phyloP scores from a whole-genome alignment of 805 yeast genomes.

The Saccharomycopsis capsularis region DNA sequence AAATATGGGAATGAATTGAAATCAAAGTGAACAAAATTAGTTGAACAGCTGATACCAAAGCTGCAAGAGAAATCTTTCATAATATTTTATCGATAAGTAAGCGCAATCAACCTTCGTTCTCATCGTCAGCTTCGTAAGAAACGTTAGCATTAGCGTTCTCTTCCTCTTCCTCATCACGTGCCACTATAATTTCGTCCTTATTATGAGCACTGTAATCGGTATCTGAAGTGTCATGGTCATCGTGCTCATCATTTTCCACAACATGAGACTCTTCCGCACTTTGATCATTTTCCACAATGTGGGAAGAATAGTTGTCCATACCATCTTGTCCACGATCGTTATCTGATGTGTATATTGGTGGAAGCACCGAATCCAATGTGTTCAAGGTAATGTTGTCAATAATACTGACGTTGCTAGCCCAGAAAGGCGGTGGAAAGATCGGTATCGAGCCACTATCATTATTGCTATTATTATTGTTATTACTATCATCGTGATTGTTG shows the following conservation, averaged over 20 bases:
- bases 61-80: no score
- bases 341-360: conserved; percentile 17
- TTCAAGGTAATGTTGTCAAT: conserved; percentile 20
- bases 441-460: conserved; percentile 8
- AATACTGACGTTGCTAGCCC: conserved; percentile 19
- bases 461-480: neutral
- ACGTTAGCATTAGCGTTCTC: neutral
- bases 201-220: conserved; percentile 57
- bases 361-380: conserved; percentile 15
- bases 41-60: no score
- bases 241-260: neutral
- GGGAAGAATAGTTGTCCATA: no score
- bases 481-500: neutral
- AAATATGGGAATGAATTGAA: no score
- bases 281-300: neutral
- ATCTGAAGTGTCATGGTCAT: no score
- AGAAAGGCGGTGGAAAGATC: conserved; percentile 21
- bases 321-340: no score
- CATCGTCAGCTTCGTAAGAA: neutral
- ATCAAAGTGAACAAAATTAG: no score
- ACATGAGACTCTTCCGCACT: neutral
- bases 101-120: no score
- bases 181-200: conserved; percentile 1
- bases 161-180: neutral
- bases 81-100: no score